phyloP scores from a whole-genome alignment of 768 basidiomycete species.

The Podaxis sp. region DNA sequence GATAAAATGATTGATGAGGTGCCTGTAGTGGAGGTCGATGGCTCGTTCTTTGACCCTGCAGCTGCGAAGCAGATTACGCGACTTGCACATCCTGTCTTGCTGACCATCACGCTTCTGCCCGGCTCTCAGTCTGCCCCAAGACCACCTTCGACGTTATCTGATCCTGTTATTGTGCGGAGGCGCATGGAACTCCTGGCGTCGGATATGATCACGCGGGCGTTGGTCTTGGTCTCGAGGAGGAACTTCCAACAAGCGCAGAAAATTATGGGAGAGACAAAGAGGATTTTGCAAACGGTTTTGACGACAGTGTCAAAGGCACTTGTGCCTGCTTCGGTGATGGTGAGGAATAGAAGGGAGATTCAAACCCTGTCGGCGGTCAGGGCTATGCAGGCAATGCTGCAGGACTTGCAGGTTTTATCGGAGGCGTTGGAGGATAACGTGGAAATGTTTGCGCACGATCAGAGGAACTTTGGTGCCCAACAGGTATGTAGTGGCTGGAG shows the following conservation, averaged over 20 bases:
- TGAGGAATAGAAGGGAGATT: conserved; percentile 75
- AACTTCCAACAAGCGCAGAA: conserved; percentile 90
- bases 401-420: conserved; percentile 80
- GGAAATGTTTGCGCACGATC: conserved; percentile 88
- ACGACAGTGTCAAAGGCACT: conserved; percentile 77
- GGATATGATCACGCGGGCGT: conserved; percentile 94
- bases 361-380: conserved; percentile 69
- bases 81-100: conserved; percentile 88
- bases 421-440: conserved; percentile 91
- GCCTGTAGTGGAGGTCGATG: conserved; percentile 93
- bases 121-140: conserved; percentile 27
- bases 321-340: conserved; percentile 37
- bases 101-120: conserved; percentile 89
- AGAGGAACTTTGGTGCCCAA: conserved; percentile 94
- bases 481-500: conserved; percentile 52
- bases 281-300: conserved; percentile 88
- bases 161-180: conserved; percentile 87
- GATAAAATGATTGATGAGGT: conserved; percentile 97
- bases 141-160: conserved; percentile 52
- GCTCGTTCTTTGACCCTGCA: conserved; percentile 89
- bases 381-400: conserved; percentile 78
- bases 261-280: conserved; percentile 85
- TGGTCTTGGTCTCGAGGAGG: conserved; percentile 88
- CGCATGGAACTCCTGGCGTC: conserved; percentile 95
- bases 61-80: conserved; percentile 81